Evolutionary conservation across 495 filamentous ascomycete genomes (phyloP), one percentile per base, ranked within the genome.

Genomic region (Aspergillus homomorphus): DNA sequence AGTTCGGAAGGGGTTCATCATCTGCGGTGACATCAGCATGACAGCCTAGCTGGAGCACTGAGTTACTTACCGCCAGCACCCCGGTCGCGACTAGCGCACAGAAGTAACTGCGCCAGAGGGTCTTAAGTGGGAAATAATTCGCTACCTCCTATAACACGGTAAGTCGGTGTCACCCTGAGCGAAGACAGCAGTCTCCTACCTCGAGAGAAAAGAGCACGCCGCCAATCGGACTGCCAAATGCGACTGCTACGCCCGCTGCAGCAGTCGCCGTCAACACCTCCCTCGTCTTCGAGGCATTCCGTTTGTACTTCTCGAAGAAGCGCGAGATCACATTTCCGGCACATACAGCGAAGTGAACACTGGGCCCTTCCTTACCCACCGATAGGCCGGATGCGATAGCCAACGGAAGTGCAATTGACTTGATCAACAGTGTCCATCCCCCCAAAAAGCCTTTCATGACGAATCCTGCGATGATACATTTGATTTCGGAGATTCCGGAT

Each of bases 401-500:
- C 19, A 98, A 79, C 0, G 94, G 94, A 50, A 98, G 74, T 33
- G 89, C 89, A 53, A 98, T 83, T 3, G 92, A 96, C 73, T 98
- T 98, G 69, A 98, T 98, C 41, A 95, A 62, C 12, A 98, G 78
- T 16, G 94, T 98, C 88, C 90, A 90, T 61, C 87, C 88, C 28
- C 94, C 90, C 43, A 98, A 80, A 66, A 98, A 98, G 7, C 94
- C 94, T 70, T 98, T 97, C 94, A 98, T 98, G 56, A 98, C 89
- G 64, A 98, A 98, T n/a, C 94, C 94, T 6, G 92, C 93, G 65
- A 98, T 96, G 63, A 98, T 98, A 73, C 94, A 98, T 74, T 98
- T 98, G 76, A 98, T 98, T 76, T 98, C 94, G 23, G 92, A 97
- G 56, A 98, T 98, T 49, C 94, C 94, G 21, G 92, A 97, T 26